phyloP scores from a whole-genome alignment of 805 yeast species.

The Barnettozyma vustinii region DNA sequence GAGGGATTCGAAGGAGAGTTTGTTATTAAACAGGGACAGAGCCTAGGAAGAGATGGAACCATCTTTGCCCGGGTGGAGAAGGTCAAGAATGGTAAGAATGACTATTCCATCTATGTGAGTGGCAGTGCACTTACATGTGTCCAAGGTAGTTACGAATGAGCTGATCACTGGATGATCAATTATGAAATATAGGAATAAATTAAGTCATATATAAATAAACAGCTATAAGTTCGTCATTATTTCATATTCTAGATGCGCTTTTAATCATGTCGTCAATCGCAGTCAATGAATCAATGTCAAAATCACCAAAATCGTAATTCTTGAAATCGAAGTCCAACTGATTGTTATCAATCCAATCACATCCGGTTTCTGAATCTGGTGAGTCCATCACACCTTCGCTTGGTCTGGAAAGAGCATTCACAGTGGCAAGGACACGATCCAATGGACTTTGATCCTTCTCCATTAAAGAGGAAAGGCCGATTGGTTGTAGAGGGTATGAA shows the following conservation, averaged over 20 bases:
- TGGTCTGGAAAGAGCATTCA: background rate
- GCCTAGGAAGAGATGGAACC: slow-evolving; percentile 35
- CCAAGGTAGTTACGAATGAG: slow-evolving; percentile 25
- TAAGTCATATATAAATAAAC: background rate
- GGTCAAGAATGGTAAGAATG: slow-evolving; percentile 7
- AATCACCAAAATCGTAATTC: slow-evolving; percentile 20
- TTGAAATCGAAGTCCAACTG: slow-evolving; percentile 33
- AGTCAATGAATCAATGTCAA: slow-evolving; percentile 21
- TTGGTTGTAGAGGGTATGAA: background rate
- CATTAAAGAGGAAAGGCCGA: background rate
- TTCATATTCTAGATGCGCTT: slow-evolving; percentile 7
- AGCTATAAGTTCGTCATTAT: background rate
- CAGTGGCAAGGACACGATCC: background rate
- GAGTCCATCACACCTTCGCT: background rate
- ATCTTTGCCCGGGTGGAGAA: slow-evolving; percentile 24
- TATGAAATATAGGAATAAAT: background rate
- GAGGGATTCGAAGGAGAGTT: slow-evolving; percentile 19
- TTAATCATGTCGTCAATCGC: slow-evolving; percentile 24
- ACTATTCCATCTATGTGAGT: slow-evolving; percentile 28
- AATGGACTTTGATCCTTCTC: background rate
- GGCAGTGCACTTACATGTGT: slow-evolving; percentile 36
- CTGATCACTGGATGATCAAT: no score
- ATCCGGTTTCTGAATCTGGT: slow-evolving; percentile 43
- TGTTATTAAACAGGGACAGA: slow-evolving; percentile 34
- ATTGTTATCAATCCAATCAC: slow-evolving; percentile 53